Evolutionary conservation across 2,329 filamentous ascomycete genomes (phyloP).

Genomic region (Metarhizium humberi): DNA sequence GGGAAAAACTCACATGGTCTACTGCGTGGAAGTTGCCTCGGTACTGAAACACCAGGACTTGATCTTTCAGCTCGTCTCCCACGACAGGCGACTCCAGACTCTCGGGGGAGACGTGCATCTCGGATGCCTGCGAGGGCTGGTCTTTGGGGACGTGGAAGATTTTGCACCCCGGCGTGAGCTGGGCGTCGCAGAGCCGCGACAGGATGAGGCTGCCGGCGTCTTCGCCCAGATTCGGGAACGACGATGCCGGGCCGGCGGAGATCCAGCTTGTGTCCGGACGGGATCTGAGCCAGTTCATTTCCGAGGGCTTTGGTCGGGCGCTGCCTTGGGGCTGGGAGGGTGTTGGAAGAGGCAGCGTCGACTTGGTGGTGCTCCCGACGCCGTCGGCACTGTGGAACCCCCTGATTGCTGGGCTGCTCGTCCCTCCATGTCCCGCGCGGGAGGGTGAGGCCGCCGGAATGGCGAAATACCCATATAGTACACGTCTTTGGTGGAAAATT

Average conservation of each 20-base stretch:
- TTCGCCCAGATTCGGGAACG: slow-evolving; percentile 42
- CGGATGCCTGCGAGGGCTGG: slow-evolving; percentile 26
- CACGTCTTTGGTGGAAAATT: too few relatives aligned
- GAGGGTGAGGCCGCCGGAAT: too few relatives aligned
- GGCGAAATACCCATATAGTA: too few relatives aligned
- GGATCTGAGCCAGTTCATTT: slow-evolving; percentile 14
- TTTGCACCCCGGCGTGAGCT: slow-evolving; percentile 45
- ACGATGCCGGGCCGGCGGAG: slow-evolving; percentile 42
- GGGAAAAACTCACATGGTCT: slow-evolving; percentile 48
- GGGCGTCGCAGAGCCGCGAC: slow-evolving; percentile 25
- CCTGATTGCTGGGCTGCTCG: too few relatives aligned
- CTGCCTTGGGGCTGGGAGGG: too few relatives aligned
- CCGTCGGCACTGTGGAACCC: too few relatives aligned
- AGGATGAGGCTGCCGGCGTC: slow-evolving; percentile 29
- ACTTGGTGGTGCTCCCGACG: too few relatives aligned
- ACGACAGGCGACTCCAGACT: not conserved
- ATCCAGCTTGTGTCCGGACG: slow-evolving; percentile 33
- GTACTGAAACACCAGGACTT: slow-evolving; percentile 58
- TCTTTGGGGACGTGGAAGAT: slow-evolving; percentile 41
- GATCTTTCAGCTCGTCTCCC: slow-evolving; percentile 35
- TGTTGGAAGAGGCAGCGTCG: not conserved
- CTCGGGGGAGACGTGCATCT: slow-evolving; percentile 17
- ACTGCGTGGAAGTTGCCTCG: slow-evolving; percentile 56
- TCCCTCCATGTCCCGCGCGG: too few relatives aligned
- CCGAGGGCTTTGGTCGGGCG: too few relatives aligned